Conservation (phyloP, 2,329 filamentous ascomycete genomes). For the Hortaea werneckii region DNA sequence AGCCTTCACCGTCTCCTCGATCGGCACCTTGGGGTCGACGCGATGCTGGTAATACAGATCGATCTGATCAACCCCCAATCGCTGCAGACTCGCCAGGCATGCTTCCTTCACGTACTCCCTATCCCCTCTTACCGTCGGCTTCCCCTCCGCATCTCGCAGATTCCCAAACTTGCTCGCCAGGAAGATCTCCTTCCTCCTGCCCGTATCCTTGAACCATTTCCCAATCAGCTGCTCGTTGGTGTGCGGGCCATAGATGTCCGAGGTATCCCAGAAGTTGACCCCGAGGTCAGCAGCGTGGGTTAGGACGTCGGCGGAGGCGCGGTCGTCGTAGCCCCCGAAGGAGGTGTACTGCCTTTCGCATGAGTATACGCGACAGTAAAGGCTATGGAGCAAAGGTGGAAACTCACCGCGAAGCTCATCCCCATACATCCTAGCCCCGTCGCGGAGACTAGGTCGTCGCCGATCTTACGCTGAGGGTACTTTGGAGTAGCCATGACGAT, state of each 20-base stretch:
- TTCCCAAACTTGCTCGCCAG: constrained; percentile 31
- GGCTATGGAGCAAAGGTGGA: constrained; percentile 6
- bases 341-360: constrained; percentile 1
- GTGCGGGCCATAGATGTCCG: constrained; percentile 21
- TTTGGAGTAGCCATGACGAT: constrained; percentile 14
- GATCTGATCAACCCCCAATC: constrained; percentile 29
- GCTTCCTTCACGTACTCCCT: constrained; percentile 28
- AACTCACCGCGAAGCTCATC: constrained; percentile 23
- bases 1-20: constrained; percentile 35
- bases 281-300: constrained; percentile 19
- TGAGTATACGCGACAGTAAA: too few relatives aligned
- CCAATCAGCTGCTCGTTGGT: constrained; percentile 25
- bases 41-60: constrained; percentile 38
- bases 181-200: constrained; percentile 32
- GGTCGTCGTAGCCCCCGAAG: constrained; percentile 19
- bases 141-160: constrained; percentile 11
- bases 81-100: constrained; percentile 26
- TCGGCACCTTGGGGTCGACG: constrained; percentile 32
- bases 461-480: constrained; percentile 33
- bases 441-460: constrained; percentile 25
- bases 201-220: constrained; percentile 31
- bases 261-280: constrained; percentile 21
- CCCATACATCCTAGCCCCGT: constrained; percentile 26
- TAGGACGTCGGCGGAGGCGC: constrained; percentile 16
- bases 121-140: constrained; percentile 22